Conservation (phyloP, 352 stramenopile species). For the Pythium dissimile region DNA sequence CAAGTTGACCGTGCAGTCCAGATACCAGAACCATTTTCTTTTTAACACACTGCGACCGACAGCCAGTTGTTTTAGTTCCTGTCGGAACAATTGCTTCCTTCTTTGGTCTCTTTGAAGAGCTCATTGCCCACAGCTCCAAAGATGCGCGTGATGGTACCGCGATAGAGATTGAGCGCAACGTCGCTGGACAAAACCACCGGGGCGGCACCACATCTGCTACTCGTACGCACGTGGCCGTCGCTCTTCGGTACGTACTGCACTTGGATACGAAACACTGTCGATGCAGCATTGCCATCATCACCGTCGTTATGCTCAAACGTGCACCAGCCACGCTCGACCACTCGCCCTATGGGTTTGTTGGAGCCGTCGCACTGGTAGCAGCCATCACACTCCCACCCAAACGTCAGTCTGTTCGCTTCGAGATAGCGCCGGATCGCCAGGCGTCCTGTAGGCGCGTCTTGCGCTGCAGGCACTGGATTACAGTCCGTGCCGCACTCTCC, state of each 20-base stretch:
- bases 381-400: conserved; percentile 20
- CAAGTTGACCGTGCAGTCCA: neutral
- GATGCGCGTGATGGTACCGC: conserved; percentile 5
- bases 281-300: neutral
- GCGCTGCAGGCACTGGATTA: neutral
- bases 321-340: conserved; percentile 19
- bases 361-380: conserved; percentile 18
- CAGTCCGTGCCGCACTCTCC: conserved; percentile 16
- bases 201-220: neutral
- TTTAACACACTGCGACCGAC: neutral
- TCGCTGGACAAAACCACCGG: neutral
- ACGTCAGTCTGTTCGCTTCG: conserved; percentile 12
- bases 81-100: too few relatives aligned
- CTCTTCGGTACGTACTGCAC: conserved; percentile 13
- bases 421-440: conserved; percentile 15
- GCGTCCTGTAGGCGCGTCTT: neutral
- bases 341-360: conserved; percentile 3
- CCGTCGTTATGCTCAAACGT: conserved; percentile 11
- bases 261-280: conserved; percentile 12
- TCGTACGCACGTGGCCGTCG: neutral
- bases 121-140: conserved; percentile 12
- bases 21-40: neutral
- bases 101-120: conserved; percentile 2
- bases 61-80: too few relatives aligned
- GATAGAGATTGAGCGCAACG: conserved; percentile 11